Evolutionary conservation across 2,329 filamentous ascomycete species (phyloP), one percentile per base, ranked within the genome.

Genomic region (Arachnomyces sp.): DNA sequence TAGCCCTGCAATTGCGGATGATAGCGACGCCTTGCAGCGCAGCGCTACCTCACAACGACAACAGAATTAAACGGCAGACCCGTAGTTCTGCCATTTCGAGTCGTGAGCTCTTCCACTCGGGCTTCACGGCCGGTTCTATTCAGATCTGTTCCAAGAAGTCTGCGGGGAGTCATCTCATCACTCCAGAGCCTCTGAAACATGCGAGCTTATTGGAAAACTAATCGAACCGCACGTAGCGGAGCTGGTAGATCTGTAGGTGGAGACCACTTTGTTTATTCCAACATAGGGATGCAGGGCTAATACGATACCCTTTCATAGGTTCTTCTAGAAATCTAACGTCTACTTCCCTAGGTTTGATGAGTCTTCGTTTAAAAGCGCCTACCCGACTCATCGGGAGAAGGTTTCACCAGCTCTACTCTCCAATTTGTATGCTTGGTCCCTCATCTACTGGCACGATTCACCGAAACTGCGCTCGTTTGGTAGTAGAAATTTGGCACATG

Each of bases 321-420:
- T n/a, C n/a, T n/a, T n/a, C n/a, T n/a, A n/a, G n/a, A n/a, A n/a
- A n/a, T n/a, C n/a, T n/a, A n/a, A n/a, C n/a, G n/a, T 57, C 3
- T 74, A 71, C 18, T 70, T 78, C 35, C 76, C 76, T 0, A 49
- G 78, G 0, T 56, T 78, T 1, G 72, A 79, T 35, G 67, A 73
- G 42, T 46, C 53, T 0, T 66, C 67, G 0, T 73, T 77, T 37
- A 55, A 63, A 9, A 55, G 52, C 1, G 64, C 66, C 16, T 69
- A 67, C 38, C 50, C 36, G 1, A 55, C 60, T 4, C 56, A 63
- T 28, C 68, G 67, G 44, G 59, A 67, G 1, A 59, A 61, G 1
- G 67, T 74, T 32, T 75, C 73, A 0, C 70, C 72, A 0, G 70
- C 73, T 0, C 52, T 79, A 6, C 56, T 77, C 1, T 66, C 67